Percentiles rank a stretch among this genome's conserved stretches.
phyloP scores from a whole-genome alignment of 495 filamentous ascomycete genomes.

The Friedmanniomyces simplex region DNA sequence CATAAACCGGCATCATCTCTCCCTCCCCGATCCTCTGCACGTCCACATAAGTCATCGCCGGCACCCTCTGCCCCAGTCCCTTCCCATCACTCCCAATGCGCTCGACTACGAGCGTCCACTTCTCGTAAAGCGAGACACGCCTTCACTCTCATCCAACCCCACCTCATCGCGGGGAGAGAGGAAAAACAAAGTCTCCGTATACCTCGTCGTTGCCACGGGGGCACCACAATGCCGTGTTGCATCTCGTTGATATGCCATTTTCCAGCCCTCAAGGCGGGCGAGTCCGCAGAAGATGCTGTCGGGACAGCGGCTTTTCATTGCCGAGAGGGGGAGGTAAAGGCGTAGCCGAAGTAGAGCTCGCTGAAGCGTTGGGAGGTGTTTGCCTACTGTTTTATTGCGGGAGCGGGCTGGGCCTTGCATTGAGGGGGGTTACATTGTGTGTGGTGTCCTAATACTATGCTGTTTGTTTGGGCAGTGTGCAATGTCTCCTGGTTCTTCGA shows the following conservation, averaged over 20 bases:
- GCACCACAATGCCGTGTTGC: constrained; percentile 3
- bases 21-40: constrained; percentile 1
- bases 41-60: constrained; percentile 1
- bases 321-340: background rate
- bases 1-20: constrained; percentile 2
- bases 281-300: constrained; percentile 8
- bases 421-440: constrained; percentile 5
- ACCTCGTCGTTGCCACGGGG: background rate
- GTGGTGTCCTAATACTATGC: too few species aligned
- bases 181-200: constrained; percentile 1
- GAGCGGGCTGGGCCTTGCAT: constrained; percentile 1
- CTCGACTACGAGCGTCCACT: background rate
- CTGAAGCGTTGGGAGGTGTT: background rate
- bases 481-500: too few species aligned
- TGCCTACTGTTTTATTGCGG: background rate
- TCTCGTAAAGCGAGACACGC: constrained; percentile 6
- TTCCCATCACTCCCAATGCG: constrained; percentile 1
- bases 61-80: background rate
- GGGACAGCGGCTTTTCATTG: constrained; percentile 3
- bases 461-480: too few species aligned
- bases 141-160: constrained; percentile 1
- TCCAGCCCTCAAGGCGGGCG: background rate
- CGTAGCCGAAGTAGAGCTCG: constrained; percentile 5
- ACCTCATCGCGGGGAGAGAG: constrained; percentile 6
- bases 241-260: constrained; percentile 7